Evolutionary conservation across 345 rosid species (phyloP).

Genomic region (Capsella bursapastoris): DNA sequence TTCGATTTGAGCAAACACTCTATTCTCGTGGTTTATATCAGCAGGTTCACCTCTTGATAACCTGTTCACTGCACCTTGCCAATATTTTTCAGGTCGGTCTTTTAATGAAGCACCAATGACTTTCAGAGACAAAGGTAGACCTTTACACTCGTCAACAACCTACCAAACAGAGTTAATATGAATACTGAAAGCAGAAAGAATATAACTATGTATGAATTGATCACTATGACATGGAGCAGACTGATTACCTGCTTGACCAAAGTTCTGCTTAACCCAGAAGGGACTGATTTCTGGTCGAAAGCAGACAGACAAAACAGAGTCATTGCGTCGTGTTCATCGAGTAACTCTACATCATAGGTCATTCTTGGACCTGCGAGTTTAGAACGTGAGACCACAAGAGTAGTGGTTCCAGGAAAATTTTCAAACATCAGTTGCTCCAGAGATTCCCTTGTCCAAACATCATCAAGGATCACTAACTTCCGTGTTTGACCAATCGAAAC

Average conservation of each 20-base stretch:
- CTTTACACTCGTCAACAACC: conserved; percentile 81
- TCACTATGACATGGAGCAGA: not conserved
- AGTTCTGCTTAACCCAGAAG: conserved; percentile 51
- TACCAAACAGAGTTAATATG: conserved; percentile 34
- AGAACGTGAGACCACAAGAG: conserved; percentile 79
- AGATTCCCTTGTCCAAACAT: conserved; percentile 60
- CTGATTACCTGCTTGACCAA: conserved; percentile 73
- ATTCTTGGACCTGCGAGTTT: conserved; percentile 50
- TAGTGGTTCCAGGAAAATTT: conserved; percentile 56
- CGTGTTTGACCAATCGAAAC: conserved; percentile 41
- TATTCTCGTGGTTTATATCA: no score
- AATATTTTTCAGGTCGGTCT: conserved; percentile 33
- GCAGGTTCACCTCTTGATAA: no score
- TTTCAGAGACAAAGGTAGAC: conserved; percentile 88
- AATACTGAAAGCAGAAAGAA: not conserved
- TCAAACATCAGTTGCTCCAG: conserved; percentile 48
- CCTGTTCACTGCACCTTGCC: no score
- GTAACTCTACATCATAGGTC: conserved; percentile 63
- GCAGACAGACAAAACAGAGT: conserved; percentile 75
- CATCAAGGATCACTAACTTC: conserved; percentile 74
- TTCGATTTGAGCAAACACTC: no score
- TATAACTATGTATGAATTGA: not conserved
- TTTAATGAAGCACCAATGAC: conserved; percentile 77
- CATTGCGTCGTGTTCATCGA: conserved; percentile 63
- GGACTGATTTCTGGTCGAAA: conserved; percentile 66